Base-by-base conservation (phyloP, 2,329 filamentous ascomycete species). In the Colletotrichum liaoningense region DNA sequence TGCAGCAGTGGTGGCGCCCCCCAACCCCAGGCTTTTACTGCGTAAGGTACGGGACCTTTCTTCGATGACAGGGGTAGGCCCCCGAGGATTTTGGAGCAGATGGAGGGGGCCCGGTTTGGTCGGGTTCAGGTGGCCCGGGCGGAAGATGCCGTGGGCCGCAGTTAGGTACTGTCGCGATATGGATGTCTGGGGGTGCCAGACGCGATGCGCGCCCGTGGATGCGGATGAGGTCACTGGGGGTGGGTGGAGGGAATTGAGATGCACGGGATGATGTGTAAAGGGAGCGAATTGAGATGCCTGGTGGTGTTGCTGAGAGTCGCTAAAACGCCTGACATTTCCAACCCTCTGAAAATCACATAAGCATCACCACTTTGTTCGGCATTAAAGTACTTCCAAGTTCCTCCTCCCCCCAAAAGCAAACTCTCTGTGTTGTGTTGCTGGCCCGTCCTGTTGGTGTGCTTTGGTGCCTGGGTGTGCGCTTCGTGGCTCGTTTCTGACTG, bases 61-160 rank as follows among this genome's bases (percentile, higher is more conserved):
- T 42, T 49, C 42, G 62, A 22, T 14, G 70, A 69, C 70, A 73
- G 70, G 70, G 70, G 70, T 73, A 30, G 26, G 49, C 65, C 70
- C 70, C 70, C 60, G 55, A 62, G 55, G 35, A 42, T 73, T 70
- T 73, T 73, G 60, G 42, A 42, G 38, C 38, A 42, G 38, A 42
- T 42, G 38, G 38, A 12, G 70, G 67, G 62, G 28, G 65, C 46
- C 46, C 66, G 46, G 56, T 38, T 58, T 49, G 66, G 66, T 56
- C 66, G 49, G 67, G 54, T 42, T 46, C 38, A 56, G 69, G 56
- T 70, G 67, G 70, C 67, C 67, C 67, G 60, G 70, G 67, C 70
- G 70, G 70, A 63, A 65, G 63, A 70, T 73, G 67, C 70, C 70
- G 70, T 70, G 70, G 70, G 67, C 60, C 70, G 54, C 67, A 54